phyloP scores from a whole-genome alignment of 1,284 basidiomycete genomes.

The Papiliotrema laurentii region DNA sequence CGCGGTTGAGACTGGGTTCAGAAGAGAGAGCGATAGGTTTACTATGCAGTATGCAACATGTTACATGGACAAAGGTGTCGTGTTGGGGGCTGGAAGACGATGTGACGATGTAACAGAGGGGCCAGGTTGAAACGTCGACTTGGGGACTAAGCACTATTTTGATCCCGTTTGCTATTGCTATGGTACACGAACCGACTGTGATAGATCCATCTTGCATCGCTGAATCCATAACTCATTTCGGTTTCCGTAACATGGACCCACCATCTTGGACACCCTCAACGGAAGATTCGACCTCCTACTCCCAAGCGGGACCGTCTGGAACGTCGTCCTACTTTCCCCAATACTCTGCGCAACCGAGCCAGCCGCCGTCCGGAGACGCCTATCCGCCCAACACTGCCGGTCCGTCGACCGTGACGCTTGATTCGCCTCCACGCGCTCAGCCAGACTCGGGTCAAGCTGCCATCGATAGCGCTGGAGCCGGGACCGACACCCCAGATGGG shows the following conservation, averaged over 20 bases:
- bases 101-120: no score
- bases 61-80: no score
- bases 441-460: not conserved
- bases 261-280: not conserved
- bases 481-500: not conserved
- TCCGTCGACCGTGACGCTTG: slow-evolving; percentile 7
- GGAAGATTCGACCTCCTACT: not conserved
- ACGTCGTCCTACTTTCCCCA: not conserved
- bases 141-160: no score
- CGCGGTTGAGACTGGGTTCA: no score
- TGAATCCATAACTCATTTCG: no score
- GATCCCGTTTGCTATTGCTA: no score
- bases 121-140: no score
- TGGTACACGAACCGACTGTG: no score
- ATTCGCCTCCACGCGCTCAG: slow-evolving; percentile 1
- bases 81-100: no score
- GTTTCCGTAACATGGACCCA: not conserved
- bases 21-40: no score
- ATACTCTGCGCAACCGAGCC: not conserved
- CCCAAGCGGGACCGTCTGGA: not conserved
- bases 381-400: slow-evolving; percentile 1
- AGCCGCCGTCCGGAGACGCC: not conserved
- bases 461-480: not conserved
- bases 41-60: no score
- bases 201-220: no score